Evolutionary conservation across 208 protist genomes (phyloP).

Genomic region (Leptomonas seymouri): DNA sequence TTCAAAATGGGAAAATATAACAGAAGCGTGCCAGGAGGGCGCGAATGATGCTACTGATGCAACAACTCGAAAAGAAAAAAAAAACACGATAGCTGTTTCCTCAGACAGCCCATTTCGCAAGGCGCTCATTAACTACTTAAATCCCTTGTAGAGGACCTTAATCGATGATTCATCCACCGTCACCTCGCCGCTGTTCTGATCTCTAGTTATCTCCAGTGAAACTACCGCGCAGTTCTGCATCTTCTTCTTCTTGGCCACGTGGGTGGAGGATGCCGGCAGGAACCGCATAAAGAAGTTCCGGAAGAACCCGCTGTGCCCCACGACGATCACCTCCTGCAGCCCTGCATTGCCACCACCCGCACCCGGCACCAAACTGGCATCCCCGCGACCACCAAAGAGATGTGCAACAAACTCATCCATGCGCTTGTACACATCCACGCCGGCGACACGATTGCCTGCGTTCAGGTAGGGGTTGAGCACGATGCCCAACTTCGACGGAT

Average conservation of each 20-base stretch:
- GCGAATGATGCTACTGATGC: neutral
- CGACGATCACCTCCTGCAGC: constrained; percentile 88
- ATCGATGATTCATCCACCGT: constrained; percentile 75
- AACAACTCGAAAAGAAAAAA: neutral
- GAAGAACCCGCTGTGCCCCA: constrained; percentile 92
- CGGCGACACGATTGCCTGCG: constrained; percentile 69
- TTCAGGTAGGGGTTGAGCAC: constrained; percentile 79
- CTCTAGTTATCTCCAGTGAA: constrained; percentile 70
- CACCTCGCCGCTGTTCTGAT: constrained; percentile 67
- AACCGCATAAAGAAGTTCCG: constrained; percentile 89
- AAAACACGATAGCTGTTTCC: too few relatives aligned
- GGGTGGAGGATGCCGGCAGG: constrained; percentile 65
- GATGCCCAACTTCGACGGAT: constrained; percentile 40
- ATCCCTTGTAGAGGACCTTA: constrained; percentile 77
- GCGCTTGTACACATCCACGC: constrained; percentile 72
- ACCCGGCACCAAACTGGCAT: constrained; percentile 9
- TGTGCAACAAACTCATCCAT: constrained; percentile 85
- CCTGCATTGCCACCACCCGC: constrained; percentile 50
- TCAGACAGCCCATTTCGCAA: neutral
- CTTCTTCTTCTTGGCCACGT: constrained; percentile 81
- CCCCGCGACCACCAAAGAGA: constrained; percentile 58
- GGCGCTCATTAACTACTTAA: constrained; percentile 35
- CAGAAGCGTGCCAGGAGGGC: neutral
- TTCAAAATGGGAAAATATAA: neutral
- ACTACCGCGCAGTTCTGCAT: constrained; percentile 92